phyloP scores from a whole-genome alignment of 2,329 filamentous ascomycete genomes.

The Dothideomycetes sp. region DNA sequence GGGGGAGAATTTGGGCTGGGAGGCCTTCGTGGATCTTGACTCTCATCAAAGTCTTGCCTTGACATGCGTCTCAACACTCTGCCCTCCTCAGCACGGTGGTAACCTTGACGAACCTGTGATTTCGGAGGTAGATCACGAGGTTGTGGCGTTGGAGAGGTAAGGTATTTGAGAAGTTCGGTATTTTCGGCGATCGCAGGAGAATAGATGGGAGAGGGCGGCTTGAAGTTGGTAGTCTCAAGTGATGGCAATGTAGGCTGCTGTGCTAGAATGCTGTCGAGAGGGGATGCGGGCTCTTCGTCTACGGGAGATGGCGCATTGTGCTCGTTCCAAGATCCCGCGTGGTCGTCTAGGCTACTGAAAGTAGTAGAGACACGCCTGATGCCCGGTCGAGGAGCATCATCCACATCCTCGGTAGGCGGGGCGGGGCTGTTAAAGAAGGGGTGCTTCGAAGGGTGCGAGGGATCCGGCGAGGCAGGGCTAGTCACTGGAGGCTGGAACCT shows the following conservation, averaged over 20 bases:
- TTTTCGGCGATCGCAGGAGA: conserved; percentile 2
- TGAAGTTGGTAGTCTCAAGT: neutral
- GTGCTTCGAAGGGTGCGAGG: conserved; percentile 6
- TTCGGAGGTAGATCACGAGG: neutral
- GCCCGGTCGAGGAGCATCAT: neutral
- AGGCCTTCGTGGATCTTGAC: neutral
- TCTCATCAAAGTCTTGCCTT: conserved; percentile 1
- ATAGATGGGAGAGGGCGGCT: neutral
- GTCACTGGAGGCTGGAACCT: neutral
- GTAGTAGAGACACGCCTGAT: conserved; percentile 5
- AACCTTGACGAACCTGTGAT: neutral
- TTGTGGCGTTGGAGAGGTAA: conserved; percentile 5
- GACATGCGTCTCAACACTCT: conserved; percentile 6
- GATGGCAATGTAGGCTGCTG: neutral
- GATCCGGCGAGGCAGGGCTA: conserved; percentile 6
- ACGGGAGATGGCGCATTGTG: neutral
- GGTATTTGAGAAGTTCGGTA: neutral
- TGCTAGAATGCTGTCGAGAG: neutral
- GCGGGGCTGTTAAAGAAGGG: conserved; percentile 3
- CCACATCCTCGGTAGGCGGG: neutral
- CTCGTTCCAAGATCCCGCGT: neutral
- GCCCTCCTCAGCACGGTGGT: conserved; percentile 5
- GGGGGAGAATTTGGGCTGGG: conserved; percentile 2
- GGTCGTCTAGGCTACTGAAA: neutral
- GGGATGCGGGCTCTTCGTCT: neutral